These are phyloP conservation scores for Rubia peregrina DNA, from an alignment of 305 asterid genomes.

Conservation along the genomic window DNA sequence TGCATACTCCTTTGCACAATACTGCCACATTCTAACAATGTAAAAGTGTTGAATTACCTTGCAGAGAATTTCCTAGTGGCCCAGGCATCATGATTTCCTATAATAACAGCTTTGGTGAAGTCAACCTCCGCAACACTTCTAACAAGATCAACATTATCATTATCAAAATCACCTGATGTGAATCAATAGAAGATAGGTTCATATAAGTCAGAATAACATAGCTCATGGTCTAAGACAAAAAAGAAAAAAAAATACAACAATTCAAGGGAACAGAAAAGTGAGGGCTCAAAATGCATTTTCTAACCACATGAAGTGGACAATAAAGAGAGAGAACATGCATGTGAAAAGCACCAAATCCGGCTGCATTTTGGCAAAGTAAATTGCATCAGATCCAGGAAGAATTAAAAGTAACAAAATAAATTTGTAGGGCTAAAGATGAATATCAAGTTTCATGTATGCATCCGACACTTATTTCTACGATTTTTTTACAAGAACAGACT, in stretches of 20 bases:
- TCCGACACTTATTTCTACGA: too few relatives aligned
- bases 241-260: neutral
- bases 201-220: constrained; percentile 7
- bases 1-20: neutral
- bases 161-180: constrained; percentile 88
- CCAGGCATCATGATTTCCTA: constrained; percentile 99
- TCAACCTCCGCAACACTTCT: constrained; percentile 58
- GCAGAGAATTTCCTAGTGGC: constrained; percentile 56
- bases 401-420: constrained; percentile 2
- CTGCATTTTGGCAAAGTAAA: constrained; percentile 48
- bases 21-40: constrained; percentile 1
- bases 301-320: constrained; percentile 8
- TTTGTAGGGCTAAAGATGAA: neutral
- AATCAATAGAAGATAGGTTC: constrained; percentile 20
- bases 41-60: constrained; percentile 28
- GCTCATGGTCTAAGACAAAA: constrained; percentile 1
- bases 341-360: constrained; percentile 92
- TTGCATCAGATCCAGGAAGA: constrained; percentile 24
- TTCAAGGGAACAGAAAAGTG: neutral
- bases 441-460: neutral
- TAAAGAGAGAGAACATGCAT: constrained; percentile 49
- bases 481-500: constrained; percentile 6
- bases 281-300: neutral
- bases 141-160: constrained; percentile 80
- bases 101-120: constrained; percentile 63